Evolutionary conservation across 2,329 filamentous ascomycete species (phyloP).

Genomic region (Aspergillus awamori): DNA sequence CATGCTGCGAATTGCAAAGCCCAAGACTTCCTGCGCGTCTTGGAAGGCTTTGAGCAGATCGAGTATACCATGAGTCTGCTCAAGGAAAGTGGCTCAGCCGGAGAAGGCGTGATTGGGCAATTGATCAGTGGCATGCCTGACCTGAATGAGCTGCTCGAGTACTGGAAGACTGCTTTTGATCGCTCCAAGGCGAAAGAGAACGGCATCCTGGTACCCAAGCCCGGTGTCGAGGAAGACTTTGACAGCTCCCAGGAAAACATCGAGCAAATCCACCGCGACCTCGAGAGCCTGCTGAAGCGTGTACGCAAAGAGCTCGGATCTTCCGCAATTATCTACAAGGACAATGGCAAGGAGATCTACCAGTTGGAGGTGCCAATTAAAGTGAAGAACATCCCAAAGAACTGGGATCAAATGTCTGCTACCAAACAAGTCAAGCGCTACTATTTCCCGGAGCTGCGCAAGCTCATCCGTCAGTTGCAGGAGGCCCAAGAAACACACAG

Average conservation of each 20-base stretch:
- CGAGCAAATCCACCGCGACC: conserved; percentile 70
- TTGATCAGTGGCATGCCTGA: conserved; percentile 86
- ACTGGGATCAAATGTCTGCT: conserved; percentile 95
- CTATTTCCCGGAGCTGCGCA: conserved; percentile 83
- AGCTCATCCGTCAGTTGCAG: conserved; percentile 82
- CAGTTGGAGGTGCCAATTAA: conserved; percentile 88
- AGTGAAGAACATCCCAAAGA: conserved; percentile 77
- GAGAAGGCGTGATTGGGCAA: conserved; percentile 80
- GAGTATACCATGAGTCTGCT: conserved; percentile 89
- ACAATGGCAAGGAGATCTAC: conserved; percentile 96
- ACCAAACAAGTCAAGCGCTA: conserved; percentile 89
- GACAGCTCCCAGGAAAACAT: conserved; percentile 80
- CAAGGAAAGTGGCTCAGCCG: conserved; percentile 66
- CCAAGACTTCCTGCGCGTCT: conserved; percentile 88
- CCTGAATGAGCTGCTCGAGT: conserved; percentile 70
- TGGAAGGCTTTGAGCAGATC: conserved; percentile 97
- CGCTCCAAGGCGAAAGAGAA: conserved; percentile 75
- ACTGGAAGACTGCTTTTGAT: conserved; percentile 93
- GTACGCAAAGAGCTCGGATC: conserved; percentile 75
- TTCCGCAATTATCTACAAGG: conserved; percentile 71
- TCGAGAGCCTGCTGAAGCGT: conserved; percentile 71
- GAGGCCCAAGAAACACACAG: conserved; percentile 93
- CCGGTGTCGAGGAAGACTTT: conserved; percentile 88
- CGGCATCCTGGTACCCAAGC: conserved; percentile 80
- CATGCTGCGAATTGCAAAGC: conserved; percentile 89